These are phyloP conservation scores for Aspergillus bombycis DNA, from an alignment of 2,329 filamentous ascomycete species.

Conservation along the genomic window DNA sequence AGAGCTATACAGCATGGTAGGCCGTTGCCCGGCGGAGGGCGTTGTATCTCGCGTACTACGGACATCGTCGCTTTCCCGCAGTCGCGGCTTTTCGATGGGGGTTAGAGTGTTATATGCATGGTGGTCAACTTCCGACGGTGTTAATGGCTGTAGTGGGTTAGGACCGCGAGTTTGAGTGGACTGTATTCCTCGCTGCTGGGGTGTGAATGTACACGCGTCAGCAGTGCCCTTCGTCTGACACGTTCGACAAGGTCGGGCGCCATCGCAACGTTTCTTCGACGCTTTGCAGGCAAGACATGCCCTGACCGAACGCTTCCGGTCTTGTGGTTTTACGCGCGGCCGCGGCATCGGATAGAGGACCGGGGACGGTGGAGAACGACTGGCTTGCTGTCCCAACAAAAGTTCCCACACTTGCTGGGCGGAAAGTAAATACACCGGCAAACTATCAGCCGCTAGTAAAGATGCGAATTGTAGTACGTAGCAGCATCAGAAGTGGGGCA, in stretches of 20 bases:
- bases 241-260: conserved; percentile 52
- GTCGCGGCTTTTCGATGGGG: neutral
- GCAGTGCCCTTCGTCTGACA: conserved; percentile 51
- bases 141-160: neutral
- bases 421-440: neutral
- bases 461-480: neutral
- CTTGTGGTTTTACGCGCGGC: conserved; percentile 53
- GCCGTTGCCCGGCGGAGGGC: neutral
- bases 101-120: neutral
- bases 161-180: neutral
- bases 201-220: conserved; percentile 43
- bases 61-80: neutral
- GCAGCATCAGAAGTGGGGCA: neutral
- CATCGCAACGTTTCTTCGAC: conserved; percentile 57
- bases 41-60: conserved; percentile 3
- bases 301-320: conserved; percentile 53
- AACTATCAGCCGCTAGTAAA: neutral
- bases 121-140: neutral
- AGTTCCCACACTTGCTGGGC: neutral
- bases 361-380: neutral
- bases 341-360: conserved; percentile 49
- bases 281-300: conserved; percentile 54
- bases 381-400: neutral
- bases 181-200: conserved; percentile 4
- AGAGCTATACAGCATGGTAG: conserved; percentile 5